Conservation (phyloP, 768 basidiomycete species). For the Pholiota conissans region DNA sequence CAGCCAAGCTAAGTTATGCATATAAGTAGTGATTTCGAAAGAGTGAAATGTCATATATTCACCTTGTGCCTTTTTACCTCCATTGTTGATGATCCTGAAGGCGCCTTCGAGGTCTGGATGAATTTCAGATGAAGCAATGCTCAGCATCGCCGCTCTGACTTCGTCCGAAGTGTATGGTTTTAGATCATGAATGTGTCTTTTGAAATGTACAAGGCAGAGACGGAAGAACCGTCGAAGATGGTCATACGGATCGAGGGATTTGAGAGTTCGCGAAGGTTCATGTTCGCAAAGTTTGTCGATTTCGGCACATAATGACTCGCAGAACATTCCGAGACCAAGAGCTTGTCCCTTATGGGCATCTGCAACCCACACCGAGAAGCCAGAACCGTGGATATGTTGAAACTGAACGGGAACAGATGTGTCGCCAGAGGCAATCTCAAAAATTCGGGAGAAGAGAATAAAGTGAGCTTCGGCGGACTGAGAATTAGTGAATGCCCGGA, state of each 20-base stretch:
- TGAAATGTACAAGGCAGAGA: slow-evolving; percentile 23
- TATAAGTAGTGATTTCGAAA: no score
- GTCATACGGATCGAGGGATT: slow-evolving; percentile 23
- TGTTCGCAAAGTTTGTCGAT: neutral
- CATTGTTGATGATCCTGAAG: slow-evolving; percentile 14
- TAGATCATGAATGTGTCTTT: slow-evolving; percentile 17
- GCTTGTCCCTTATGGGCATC: slow-evolving; percentile 27
- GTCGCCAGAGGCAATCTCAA: slow-evolving; percentile 23
- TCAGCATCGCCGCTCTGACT: slow-evolving; percentile 21
- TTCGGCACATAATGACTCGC: neutral
- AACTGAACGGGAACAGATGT: slow-evolving; percentile 19
- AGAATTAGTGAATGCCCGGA: slow-evolving; percentile 24
- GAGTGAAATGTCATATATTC: neutral
- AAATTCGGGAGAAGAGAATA: slow-evolving; percentile 22
- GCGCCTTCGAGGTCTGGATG: slow-evolving; percentile 16
- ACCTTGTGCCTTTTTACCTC: slow-evolving; percentile 23
- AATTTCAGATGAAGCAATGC: slow-evolving; percentile 20
- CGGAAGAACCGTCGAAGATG: slow-evolving; percentile 23
- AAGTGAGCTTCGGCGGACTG: slow-evolving; percentile 25
- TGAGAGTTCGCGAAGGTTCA: slow-evolving; percentile 10
- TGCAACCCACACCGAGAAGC: slow-evolving; percentile 19
- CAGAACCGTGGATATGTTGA: slow-evolving; percentile 23
- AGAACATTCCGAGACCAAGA: slow-evolving; percentile 14
- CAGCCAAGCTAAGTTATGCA: slow-evolving; percentile 30
- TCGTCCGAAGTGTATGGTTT: neutral